Percentiles rank a stretch among this genome's conserved stretches.
Evolutionary conservation across 352 stramenopile genomes (phyloP).

Genomic region (Phytophthora meadii): DNA sequence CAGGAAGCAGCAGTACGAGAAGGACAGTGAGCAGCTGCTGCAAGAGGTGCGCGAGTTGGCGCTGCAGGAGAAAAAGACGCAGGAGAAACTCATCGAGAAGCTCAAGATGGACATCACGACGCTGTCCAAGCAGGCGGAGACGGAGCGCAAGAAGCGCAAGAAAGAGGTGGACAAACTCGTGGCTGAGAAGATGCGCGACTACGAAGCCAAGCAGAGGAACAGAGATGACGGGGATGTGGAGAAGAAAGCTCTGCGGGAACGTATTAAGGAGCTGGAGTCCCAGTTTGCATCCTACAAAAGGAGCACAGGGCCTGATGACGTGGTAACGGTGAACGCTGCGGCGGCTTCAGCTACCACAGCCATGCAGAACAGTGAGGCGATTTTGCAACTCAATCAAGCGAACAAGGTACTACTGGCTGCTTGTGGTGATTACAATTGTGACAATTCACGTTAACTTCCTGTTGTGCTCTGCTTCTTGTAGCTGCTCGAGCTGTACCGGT

Average conservation of each 20-base stretch:
- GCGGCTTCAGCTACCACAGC: constrained; percentile 38
- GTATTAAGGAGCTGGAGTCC: constrained; percentile 62
- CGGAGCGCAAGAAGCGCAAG: constrained; percentile 50
- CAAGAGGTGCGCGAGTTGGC: constrained; percentile 64
- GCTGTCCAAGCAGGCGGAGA: constrained; percentile 62
- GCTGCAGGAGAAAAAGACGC: constrained; percentile 72
- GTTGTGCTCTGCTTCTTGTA: constrained; percentile 30
- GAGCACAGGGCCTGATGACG: constrained; percentile 46
- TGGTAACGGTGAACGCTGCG: constrained; percentile 44
- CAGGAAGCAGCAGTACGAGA: constrained; percentile 67
- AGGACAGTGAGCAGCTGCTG: constrained; percentile 69
- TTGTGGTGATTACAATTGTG: neutral
- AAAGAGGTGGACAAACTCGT: constrained; percentile 59
- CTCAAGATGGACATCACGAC: constrained; percentile 70
- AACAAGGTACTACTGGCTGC: constrained; percentile 59
- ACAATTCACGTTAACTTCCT: neutral
- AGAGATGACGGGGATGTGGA: constrained; percentile 40
- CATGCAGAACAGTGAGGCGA: constrained; percentile 52
- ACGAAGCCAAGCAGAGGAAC: constrained; percentile 44
- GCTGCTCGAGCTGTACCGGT: constrained; percentile 80
- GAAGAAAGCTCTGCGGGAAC: constrained; percentile 46
- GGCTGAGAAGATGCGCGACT: constrained; percentile 49
- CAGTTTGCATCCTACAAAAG: constrained; percentile 61
- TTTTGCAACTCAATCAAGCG: constrained; percentile 64
- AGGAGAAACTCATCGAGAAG: constrained; percentile 75